Evolutionary conservation across 2,329 filamentous ascomycete species (phyloP).

Genomic region (Nigrospora osmanthi): DNA sequence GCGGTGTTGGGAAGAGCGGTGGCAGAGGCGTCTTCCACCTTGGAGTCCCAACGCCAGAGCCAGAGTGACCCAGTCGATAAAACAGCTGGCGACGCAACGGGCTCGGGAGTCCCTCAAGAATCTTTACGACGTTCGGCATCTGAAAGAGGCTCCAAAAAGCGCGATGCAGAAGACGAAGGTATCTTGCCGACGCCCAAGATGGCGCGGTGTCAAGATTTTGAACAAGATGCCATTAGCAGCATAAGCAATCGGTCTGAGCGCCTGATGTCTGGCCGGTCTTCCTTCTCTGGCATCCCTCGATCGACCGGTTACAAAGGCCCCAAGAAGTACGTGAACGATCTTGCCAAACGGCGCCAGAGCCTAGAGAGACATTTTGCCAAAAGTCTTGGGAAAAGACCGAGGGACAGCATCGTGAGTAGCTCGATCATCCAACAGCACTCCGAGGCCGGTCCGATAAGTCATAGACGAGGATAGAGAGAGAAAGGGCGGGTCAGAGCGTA

Average conservation of each 20-base stretch:
- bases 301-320: not conserved
- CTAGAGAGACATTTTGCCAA: slow-evolving; percentile 8
- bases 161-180: slow-evolving; percentile 3
- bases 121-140: slow-evolving; percentile 4
- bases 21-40: too few species aligned
- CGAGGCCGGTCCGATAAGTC: too few species aligned
- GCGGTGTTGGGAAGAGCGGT: too few species aligned
- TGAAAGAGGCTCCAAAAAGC: slow-evolving; percentile 6
- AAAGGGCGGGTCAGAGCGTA: too few species aligned
- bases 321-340: not conserved
- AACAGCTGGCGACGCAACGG: slow-evolving; percentile 1
- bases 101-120: not conserved
- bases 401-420: slow-evolving; percentile 6
- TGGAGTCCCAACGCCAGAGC: not conserved
- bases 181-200: not conserved
- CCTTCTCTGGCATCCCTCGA: not conserved
- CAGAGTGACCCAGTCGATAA: slow-evolving; percentile 1
- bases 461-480: too few species aligned
- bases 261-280: too few species aligned
- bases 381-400: not conserved
- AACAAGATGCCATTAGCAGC: too few species aligned
- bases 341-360: slow-evolving; percentile 4
- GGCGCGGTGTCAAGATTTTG: not conserved
- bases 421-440: not conserved
- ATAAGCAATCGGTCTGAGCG: too few species aligned